phyloP scores from a whole-genome alignment of 179 eudicot species.

The Pouteria campechiana region DNA sequence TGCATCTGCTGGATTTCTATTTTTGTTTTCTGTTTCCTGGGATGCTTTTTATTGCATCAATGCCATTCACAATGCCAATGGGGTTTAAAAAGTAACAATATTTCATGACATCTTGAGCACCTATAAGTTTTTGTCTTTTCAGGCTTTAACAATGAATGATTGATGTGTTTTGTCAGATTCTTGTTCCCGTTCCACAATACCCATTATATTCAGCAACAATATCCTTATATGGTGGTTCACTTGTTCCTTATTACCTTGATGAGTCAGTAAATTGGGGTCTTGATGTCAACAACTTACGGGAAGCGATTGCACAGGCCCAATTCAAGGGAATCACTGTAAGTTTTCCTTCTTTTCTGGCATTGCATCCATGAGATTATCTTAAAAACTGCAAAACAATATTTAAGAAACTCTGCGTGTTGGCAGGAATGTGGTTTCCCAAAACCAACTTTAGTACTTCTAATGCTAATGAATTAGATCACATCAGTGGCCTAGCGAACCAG shows the following conservation, averaged over 20 bases:
- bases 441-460: no score
- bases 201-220: conserved; percentile 96
- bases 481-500: no score
- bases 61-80: no score
- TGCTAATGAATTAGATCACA: no score
- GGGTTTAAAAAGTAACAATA: no score
- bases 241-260: conserved; percentile 94
- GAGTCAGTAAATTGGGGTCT: conserved; percentile 99
- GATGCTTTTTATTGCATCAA: not conserved
- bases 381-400: no score
- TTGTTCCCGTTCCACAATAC: conserved; percentile 98
- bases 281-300: conserved; percentile 69
- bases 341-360: conserved; percentile 1
- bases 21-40: not conserved
- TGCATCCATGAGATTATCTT: no score
- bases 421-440: no score
- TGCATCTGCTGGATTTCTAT: not conserved
- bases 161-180: conserved; percentile 33
- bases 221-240: conserved; percentile 78
- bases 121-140: not conserved
- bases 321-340: conserved; percentile 86
- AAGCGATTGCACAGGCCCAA: conserved; percentile 61
- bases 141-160: not conserved
- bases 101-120: no score
- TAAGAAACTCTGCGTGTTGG: no score